Evolutionary conservation across 257 asterid genomes (phyloP), one percentile per base, ranked within the genome.

Genomic region (Fraxinus quadrangulata): DNA sequence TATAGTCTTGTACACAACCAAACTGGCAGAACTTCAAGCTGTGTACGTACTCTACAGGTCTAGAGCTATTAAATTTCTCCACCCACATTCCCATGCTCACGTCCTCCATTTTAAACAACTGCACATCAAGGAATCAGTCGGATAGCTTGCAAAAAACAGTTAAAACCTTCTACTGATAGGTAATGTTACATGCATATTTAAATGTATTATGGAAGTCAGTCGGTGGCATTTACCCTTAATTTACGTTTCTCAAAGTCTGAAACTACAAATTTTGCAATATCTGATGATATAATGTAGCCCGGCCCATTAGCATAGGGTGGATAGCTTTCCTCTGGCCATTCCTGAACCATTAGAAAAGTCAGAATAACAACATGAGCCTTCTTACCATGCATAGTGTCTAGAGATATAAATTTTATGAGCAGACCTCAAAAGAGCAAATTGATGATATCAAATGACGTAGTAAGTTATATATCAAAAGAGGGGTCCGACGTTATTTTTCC

Each of bases 31-130:
- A 94, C 71, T 89, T 94, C 85, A 89, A 88, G 93, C 97, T 94
- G 81, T 94, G 98, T 16, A 90, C 86, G 71, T 92, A 94, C 80
- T 91, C 89, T 21, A 94, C 98, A 3, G 89, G 82, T 65, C 74
- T 87, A 34, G 96, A 34, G 77, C 84, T 83, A 39, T 94, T 91
- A 67, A 89, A 88, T 68, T 89, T 87, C 86, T 88, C 95, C 45
- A 94, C 97, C 98, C 98, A 94, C 94, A 91, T 89, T 69, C 98
- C 98, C 94, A 94, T 88, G 84, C 98, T 92, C 49, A 94, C 98
- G n/a, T 94, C 98, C 83, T 94, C 98, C 97, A 94, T 94, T 86
- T 94, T 94, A 77, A 94, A 94, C 85, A 94, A 77, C 99, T 94
- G 93, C 83, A 71, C 10, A 78, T 61, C 36, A 56, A 56, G 3